phyloP scores from a whole-genome alignment of 192 early-diverging fungal genomes.

The Coemansia sp. region DNA sequence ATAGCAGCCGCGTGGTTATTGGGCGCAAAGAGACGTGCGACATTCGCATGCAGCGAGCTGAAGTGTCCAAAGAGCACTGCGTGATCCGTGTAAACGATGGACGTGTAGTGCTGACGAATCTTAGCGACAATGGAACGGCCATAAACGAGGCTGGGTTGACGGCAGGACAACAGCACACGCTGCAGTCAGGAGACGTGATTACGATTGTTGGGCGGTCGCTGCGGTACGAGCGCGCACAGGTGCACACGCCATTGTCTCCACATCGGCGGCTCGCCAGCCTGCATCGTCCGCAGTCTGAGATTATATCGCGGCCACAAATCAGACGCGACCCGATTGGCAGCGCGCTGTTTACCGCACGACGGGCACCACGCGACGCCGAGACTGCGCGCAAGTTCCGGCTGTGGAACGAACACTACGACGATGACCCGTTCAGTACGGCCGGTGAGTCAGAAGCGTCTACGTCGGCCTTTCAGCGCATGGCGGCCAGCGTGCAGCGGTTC shows the following conservation, averaged over 20 bases:
- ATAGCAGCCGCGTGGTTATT: conserved; percentile 35
- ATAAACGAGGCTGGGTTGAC: conserved; percentile 14
- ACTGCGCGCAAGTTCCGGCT: conserved; percentile 27
- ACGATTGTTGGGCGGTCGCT: conserved; percentile 45
- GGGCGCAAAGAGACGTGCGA: conserved; percentile 52
- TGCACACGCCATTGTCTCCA: background rate
- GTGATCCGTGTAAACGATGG: conserved; percentile 18
- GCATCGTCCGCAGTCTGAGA: conserved; percentile 8
- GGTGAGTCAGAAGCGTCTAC: background rate
- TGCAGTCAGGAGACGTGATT: conserved; percentile 33
- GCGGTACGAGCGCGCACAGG: conserved; percentile 24
- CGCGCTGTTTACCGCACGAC: background rate
- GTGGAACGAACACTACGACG: conserved; percentile 40
- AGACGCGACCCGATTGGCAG: background rate
- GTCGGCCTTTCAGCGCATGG: conserved; percentile 10
- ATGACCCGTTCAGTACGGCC: background rate
- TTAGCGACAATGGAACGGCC: conserved; percentile 33
- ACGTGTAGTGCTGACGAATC: conserved; percentile 31
- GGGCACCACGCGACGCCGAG: conserved; percentile 13
- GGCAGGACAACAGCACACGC: conserved; percentile 20
- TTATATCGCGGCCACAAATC: conserved; percentile 1
- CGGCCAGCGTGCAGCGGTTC: background rate
- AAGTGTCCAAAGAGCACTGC: conserved; percentile 52
- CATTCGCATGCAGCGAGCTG: conserved; percentile 40
- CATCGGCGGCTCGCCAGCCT: conserved; percentile 11